Percentiles rank a stretch among this genome's conserved stretches.
Conservation (phyloP, 208 protist genomes). For the Sergeia podlipaevii region DNA sequence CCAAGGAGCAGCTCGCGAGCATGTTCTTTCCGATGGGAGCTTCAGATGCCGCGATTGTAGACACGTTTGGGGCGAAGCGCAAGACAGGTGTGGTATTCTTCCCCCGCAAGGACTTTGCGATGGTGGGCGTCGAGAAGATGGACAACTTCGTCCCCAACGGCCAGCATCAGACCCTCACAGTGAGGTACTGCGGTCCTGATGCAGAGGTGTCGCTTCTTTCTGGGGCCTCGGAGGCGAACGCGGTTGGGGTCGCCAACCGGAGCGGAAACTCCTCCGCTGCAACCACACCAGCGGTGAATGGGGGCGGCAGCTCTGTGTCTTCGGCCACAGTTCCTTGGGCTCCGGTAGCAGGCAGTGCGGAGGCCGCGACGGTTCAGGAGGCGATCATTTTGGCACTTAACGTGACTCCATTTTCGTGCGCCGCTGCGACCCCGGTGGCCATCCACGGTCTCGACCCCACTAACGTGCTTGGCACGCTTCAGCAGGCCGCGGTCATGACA, state of each 20-base stretch:
- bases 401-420: not conserved
- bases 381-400: conserved; percentile 20
- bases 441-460: conserved; percentile 33
- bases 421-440: conserved; percentile 10
- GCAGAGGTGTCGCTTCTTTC: conserved; percentile 14
- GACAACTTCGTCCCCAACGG: conserved; percentile 77
- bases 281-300: conserved; percentile 9
- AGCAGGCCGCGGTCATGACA: conserved; percentile 13
- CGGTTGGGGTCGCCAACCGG: not conserved
- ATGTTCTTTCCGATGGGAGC: conserved; percentile 81
- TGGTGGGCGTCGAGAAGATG: conserved; percentile 76
- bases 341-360: not conserved
- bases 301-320: not conserved
- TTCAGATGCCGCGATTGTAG: conserved; percentile 45
- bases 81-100: conserved; percentile 80
- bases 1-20: conserved; percentile 35
- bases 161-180: conserved; percentile 68
- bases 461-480: conserved; percentile 12
- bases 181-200: conserved; percentile 66
- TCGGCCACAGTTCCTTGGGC: conserved; percentile 3
- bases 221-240: not conserved
- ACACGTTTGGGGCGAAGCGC: conserved; percentile 25
- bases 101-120: conserved; percentile 48
- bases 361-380: conserved; percentile 21
- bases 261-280: not conserved